A percentile compares a stretch with the other conserved stretches of the same genome.
These are phyloP conservation scores for Blepharisma undulans DNA, from an alignment of 169 alveolate species.

Conservation along the genomic window DNA sequence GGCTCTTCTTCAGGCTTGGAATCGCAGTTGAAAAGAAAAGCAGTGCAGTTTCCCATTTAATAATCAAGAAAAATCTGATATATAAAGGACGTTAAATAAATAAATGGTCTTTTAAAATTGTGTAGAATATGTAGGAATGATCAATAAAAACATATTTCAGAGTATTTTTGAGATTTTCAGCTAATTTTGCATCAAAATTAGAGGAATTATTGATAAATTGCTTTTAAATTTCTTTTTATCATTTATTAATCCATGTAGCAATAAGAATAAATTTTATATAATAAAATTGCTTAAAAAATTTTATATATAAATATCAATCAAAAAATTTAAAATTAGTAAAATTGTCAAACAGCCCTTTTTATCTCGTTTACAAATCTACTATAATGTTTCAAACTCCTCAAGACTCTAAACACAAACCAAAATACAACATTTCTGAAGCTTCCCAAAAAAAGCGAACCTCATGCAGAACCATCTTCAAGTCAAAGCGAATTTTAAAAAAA, in stretches of 20 bases:
- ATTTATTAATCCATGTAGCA: background rate
- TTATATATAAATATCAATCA: background rate
- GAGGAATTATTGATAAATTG: background rate
- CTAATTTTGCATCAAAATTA: too few relatives aligned
- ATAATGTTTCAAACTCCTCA: background rate
- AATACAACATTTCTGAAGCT: background rate
- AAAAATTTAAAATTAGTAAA: background rate
- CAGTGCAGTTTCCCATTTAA: conserved; percentile 17
- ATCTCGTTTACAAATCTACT: background rate
- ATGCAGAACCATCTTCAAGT: background rate
- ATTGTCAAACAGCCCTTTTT: background rate
- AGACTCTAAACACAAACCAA: background rate
- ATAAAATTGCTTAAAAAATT: background rate
- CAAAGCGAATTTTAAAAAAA: background rate
- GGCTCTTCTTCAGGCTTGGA: background rate
- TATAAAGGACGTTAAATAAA: background rate
- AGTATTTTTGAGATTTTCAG: background rate
- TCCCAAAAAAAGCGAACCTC: background rate
- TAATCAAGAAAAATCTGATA: background rate
- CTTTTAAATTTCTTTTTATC: background rate
- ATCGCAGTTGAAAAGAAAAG: background rate
- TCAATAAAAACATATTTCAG: too few relatives aligned
- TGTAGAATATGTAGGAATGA: background rate
- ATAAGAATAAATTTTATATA: too few relatives aligned
- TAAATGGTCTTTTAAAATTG: background rate